Evolutionary conservation across 495 filamentous ascomycete genomes (phyloP).

Genomic region (Daldinia decipiens): DNA sequence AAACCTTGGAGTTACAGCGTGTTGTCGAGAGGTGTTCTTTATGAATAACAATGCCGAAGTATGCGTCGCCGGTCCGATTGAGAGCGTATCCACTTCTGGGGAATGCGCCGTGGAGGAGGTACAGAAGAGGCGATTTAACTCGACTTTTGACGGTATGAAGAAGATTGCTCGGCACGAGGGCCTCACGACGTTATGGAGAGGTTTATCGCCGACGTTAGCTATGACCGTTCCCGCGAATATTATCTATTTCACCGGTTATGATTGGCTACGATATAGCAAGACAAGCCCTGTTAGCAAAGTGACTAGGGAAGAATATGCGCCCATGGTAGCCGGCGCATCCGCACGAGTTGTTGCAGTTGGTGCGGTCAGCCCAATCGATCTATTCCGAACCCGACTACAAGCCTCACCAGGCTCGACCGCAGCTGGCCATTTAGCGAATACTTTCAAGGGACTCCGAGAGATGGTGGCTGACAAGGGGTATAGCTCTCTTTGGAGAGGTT

Average conservation of each 20-base stretch:
- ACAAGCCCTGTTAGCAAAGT: conserved; percentile 71
- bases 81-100: conserved; percentile 44
- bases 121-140: conserved; percentile 83
- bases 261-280: conserved; percentile 81
- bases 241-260: conserved; percentile 99
- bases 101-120: conserved; percentile 91
- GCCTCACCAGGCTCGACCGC: conserved; percentile 70
- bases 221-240: conserved; percentile 97
- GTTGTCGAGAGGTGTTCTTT: conserved; percentile 98
- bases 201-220: conserved; percentile 87
- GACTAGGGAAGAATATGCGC: conserved; percentile 74
- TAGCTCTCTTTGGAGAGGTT: conserved; percentile 87
- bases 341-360: conserved; percentile 84
- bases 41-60: conserved; percentile 84
- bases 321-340: conserved; percentile 78
- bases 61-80: conserved; percentile 70
- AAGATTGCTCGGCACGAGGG: conserved; percentile 99
- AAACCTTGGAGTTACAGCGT: conserved; percentile 92
- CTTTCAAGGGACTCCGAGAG: conserved; percentile 74
- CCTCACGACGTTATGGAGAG: conserved; percentile 86
- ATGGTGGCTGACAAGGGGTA: conserved; percentile 84
- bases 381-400: conserved; percentile 93
- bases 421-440: conserved; percentile 70
- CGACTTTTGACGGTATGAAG: conserved; percentile 88
- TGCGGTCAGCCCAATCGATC: conserved; percentile 89